phyloP scores from a whole-genome alignment of 495 filamentous ascomycete species.

The Podospora pseudocomata region DNA sequence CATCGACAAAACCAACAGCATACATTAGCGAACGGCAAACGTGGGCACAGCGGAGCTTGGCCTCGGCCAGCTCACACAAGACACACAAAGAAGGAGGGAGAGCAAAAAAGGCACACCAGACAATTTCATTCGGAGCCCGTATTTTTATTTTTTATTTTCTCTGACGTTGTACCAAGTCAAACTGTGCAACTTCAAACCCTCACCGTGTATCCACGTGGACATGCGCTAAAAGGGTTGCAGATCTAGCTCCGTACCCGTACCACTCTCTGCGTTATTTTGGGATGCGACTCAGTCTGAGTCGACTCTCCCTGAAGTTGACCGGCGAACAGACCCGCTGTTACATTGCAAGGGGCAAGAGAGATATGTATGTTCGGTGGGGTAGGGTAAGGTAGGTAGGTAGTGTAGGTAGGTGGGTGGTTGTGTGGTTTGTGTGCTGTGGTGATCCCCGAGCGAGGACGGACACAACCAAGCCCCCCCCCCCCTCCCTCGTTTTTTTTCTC shows the following conservation, averaged over 20 bases:
- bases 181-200: not conserved
- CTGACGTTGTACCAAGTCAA: not conserved
- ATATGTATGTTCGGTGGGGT: not conserved
- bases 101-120: not conserved
- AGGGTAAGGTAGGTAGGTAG: not conserved
- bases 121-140: constrained; percentile 2
- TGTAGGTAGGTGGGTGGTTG: not conserved
- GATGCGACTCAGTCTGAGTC: not conserved
- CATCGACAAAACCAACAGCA: not conserved
- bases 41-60: not conserved
- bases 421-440: not conserved
- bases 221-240: constrained; percentile 5
- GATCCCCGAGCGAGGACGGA: not conserved
- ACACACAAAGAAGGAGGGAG: not conserved
- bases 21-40: not conserved
- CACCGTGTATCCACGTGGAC: constrained; percentile 2
- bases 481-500: not conserved
- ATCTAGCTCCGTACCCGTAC: constrained; percentile 4
- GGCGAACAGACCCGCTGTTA: not conserved
- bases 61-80: not conserved
- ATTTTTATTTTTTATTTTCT: not conserved
- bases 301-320: not conserved
- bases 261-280: constrained; percentile 5
- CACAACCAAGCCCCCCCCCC: not conserved
- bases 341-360: not conserved